phyloP scores from a whole-genome alignment of 495 filamentous ascomycete species.

The Penicillium daleae region DNA sequence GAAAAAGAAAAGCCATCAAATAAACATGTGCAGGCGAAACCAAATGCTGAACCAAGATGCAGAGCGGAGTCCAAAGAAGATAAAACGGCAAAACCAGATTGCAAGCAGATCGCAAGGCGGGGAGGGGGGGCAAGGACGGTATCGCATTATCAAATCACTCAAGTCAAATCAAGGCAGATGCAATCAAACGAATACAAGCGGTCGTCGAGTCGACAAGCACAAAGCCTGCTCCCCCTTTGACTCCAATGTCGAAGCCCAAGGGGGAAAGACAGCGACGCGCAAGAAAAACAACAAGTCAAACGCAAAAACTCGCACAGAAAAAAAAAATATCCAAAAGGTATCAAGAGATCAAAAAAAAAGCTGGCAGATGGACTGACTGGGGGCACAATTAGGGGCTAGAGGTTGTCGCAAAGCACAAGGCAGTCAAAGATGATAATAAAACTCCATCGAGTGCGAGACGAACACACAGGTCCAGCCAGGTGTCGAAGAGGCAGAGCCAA shows the following conservation, averaged over 20 bases:
- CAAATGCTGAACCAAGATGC: slow-evolving; percentile 28
- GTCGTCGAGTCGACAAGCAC: slow-evolving; percentile 4
- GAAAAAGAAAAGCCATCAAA: slow-evolving; percentile 22
- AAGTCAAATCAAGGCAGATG: slow-evolving; percentile 23
- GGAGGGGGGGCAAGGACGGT: background rate
- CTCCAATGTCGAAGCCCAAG: background rate
- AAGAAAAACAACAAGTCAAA: slow-evolving; percentile 11
- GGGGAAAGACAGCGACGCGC: background rate
- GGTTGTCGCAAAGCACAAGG: slow-evolving; percentile 14
- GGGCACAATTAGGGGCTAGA: slow-evolving; percentile 39
- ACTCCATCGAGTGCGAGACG: slow-evolving; percentile 52
- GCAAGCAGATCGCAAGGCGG: slow-evolving; percentile 9
- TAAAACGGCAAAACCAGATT: slow-evolving; percentile 11
- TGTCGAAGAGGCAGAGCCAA: slow-evolving; percentile 43
- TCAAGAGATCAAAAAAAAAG: slow-evolving; percentile 31
- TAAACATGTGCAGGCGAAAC: slow-evolving; percentile 24
- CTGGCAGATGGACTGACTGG: slow-evolving; percentile 25
- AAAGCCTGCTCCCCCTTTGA: background rate
- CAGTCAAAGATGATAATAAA: slow-evolving; percentile 30
- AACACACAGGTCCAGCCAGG: slow-evolving; percentile 59
- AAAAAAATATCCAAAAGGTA: slow-evolving; percentile 30
- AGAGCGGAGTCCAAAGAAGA: slow-evolving; percentile 9
- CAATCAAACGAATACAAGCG: slow-evolving; percentile 10
- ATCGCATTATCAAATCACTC: slow-evolving; percentile 4
- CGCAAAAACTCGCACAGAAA: slow-evolving; percentile 9